phyloP scores from a whole-genome alignment of 495 filamentous ascomycete species.

The Choiromyces venosus region DNA sequence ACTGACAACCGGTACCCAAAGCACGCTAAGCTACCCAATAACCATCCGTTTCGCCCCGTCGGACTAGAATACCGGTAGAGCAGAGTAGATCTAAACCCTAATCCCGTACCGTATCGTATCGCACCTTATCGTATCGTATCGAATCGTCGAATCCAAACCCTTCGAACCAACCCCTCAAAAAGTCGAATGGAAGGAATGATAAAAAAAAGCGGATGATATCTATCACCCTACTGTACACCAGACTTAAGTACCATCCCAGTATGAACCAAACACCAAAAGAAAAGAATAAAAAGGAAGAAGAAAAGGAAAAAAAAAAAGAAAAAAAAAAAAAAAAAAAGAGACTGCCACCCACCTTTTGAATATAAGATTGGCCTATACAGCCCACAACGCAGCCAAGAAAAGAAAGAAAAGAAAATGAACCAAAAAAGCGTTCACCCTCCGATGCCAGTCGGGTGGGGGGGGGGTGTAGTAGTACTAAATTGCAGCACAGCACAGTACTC shows the following conservation, averaged over 20 bases:
- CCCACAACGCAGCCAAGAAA: background rate
- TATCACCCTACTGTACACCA: background rate
- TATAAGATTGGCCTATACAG: too few species aligned
- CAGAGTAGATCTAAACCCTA: background rate
- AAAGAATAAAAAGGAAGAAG: too few species aligned
- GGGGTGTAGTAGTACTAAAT: too few species aligned
- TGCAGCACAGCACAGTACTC: background rate
- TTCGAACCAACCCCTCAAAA: background rate
- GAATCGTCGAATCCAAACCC: background rate
- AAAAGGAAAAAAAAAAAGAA: background rate
- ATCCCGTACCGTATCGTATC: background rate
- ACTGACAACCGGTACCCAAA: too few species aligned
- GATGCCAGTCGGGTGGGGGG: background rate
- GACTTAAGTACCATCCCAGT: too few species aligned
- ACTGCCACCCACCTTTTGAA: background rate
- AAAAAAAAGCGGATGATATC: background rate
- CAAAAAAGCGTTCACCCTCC: background rate
- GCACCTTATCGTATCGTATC: background rate
- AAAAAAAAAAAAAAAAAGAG: background rate
- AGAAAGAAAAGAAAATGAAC: background rate
- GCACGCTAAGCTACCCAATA: background rate
- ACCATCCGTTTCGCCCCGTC: too few species aligned
- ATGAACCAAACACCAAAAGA: too few species aligned
- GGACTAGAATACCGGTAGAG: background rate
- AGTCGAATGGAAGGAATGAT: background rate